Evolutionary conservation across 2,329 filamentous ascomycete species (phyloP), one percentile per base, ranked within the genome.

Genomic region (Fonsecaea erecta): DNA sequence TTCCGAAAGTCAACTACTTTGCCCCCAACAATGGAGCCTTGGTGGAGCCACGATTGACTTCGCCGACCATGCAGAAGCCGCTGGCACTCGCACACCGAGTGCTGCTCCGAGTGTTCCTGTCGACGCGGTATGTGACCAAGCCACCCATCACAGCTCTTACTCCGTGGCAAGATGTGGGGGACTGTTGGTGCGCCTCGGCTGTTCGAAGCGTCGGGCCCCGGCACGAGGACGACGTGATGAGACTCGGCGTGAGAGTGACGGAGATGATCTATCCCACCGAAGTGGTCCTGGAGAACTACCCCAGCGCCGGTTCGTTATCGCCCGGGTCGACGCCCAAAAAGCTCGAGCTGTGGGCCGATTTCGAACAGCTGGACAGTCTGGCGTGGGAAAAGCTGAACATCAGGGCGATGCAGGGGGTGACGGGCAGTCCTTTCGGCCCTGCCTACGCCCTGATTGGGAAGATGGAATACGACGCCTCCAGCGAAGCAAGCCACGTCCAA

Each of bases 181-280:
- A 98, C 67, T 96, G 92, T 77, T 98, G 92, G 90, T 98, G 94
- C 76, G 88, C 89, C 3, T 77, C 80, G 9, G 74, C 76, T 57
- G 83, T 81, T 2, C 78, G 79, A 0, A 48, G 26, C 16, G 46
- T 53, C 9, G 61, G 82, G 55, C 43, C 28, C 16, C 43, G 48
- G 21, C 43, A 26, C n/a, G 40, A 52, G 16, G 26, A 52, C 21
- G 75, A 75, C 14, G 77, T 79, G 16, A 72, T 79, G 7, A 80
- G 83, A 66, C 72, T 83, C 12, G 72, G 73, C 1, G 73, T 82
- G 21, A 59, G 73, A 3, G 73, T 81, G 0, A 73, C 74, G 1
- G 74, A 75, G n/a, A 68, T 78, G 5, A 82, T 93, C 62, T 82
- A 88, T 32, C 90, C 90, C 0, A 85, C 88, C 70, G 84, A 92